Evolutionary conservation across 495 filamentous ascomycete species (phyloP).

Genomic region (Aspergillus cristatus): DNA sequence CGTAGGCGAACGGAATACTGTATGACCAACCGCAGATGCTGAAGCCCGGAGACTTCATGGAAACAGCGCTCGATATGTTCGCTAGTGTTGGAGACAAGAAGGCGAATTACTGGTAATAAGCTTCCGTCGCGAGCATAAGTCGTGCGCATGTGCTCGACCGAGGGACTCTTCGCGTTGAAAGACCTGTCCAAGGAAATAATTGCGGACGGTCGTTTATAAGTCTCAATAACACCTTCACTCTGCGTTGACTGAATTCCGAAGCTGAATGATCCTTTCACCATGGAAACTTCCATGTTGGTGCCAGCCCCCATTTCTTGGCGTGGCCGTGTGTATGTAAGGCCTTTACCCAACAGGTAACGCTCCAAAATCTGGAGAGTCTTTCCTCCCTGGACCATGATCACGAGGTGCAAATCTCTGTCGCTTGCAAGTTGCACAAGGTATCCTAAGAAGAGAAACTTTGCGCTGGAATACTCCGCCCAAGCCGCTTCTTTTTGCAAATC

Average conservation of each 20-base stretch:
- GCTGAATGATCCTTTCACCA: constrained; percentile 29
- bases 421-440: constrained; percentile 39
- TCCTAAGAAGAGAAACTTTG: constrained; percentile 49
- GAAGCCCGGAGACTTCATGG: constrained; percentile 26
- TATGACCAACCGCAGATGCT: constrained; percentile 32
- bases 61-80: constrained; percentile 50
- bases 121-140: constrained; percentile 31
- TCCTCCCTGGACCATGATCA: constrained; percentile 34
- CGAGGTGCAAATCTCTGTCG: constrained; percentile 34
- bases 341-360: constrained; percentile 41
- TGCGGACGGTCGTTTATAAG: constrained; percentile 36
- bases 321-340: constrained; percentile 33
- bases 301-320: constrained; percentile 28
- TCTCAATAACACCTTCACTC: constrained; percentile 26
- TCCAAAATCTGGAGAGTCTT: constrained; percentile 41
- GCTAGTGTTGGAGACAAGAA: constrained; percentile 44
- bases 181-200: constrained; percentile 46
- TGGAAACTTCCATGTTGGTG: constrained; percentile 25
- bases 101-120: constrained; percentile 41
- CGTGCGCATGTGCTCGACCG: constrained; percentile 33
- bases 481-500: constrained; percentile 36
- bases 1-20: constrained; percentile 30
- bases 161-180: constrained; percentile 31
- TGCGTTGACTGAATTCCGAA: constrained; percentile 40
- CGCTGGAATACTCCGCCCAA: constrained; percentile 48